phyloP scores from a whole-genome alignment of 371 early-diverging fungal genomes.

The Apophysomyces trapeziformis region DNA sequence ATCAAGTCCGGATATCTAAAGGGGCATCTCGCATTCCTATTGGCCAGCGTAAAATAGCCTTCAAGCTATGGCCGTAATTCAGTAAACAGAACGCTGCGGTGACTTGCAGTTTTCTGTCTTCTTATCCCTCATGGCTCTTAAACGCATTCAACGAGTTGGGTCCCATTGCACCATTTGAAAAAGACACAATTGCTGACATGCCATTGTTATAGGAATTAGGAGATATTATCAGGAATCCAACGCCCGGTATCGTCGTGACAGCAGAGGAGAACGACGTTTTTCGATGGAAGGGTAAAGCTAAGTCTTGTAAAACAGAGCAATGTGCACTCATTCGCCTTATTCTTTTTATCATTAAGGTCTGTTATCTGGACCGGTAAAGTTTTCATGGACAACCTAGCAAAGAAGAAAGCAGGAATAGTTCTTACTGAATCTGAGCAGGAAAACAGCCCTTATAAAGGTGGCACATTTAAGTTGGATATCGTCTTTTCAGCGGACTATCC shows the following conservation, averaged over 20 bases:
- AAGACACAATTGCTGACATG: no score
- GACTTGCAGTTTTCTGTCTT: not conserved
- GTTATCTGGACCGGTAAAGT: slow-evolving; percentile 46
- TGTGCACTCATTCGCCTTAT: not conserved
- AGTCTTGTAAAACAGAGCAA: no score
- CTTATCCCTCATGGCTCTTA: slow-evolving; percentile 42
- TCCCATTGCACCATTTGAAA: not conserved
- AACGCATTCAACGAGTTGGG: slow-evolving; percentile 50
- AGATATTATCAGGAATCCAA: slow-evolving; percentile 72
- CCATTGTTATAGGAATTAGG: slow-evolving; percentile 64
- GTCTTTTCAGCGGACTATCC: slow-evolving; percentile 88
- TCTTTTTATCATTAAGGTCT: slow-evolving; percentile 20
- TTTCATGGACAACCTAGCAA: no score
- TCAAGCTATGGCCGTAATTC: no score
- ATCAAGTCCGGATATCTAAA: no score
- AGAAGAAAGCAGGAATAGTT: not conserved
- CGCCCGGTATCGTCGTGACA: slow-evolving; percentile 69
- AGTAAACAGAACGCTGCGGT: not conserved
- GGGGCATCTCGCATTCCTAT: no score
- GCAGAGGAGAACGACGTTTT: slow-evolving; percentile 70
- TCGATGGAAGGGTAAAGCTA: slow-evolving; percentile 75
- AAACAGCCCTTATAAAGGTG: slow-evolving; percentile 83
- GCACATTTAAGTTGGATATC: slow-evolving; percentile 82
- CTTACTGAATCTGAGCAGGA: slow-evolving; percentile 24
- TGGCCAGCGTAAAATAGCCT: no score